Evolutionary conservation across 2,329 filamentous ascomycete genomes (phyloP), one percentile per base, ranked within the genome.

Genomic region (Ramularia endophylla): DNA sequence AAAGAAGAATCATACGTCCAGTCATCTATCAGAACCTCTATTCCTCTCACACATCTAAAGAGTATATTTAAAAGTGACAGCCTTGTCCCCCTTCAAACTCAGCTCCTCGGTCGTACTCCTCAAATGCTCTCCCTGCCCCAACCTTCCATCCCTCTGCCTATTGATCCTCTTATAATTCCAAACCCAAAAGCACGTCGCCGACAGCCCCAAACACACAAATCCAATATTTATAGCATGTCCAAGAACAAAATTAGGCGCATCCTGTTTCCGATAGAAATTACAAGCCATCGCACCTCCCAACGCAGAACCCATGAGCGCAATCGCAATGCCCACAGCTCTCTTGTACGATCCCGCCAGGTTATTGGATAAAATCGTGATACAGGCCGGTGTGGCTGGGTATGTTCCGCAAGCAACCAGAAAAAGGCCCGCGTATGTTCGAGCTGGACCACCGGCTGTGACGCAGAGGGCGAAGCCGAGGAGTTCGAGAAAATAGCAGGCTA

Each of bases 51-150:
- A 31, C 12, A 29, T 13, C 18, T 47, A 75, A 46, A 75, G 56
- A 43, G 81, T 77, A 53, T 84, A 84, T 44, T 74, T 70, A 61
- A 79, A 85, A 0, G 77, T 77, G 2, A 80, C 60, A 2, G 80
- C 78, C 45, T 69, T 72, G 53, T 85, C 81, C 0, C 81, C 81
- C 57, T 74, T 59, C 8, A 66, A 69, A 5, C 77, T 77, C 32
- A 83, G 58, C 53, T 81, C 72, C 54, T 76, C 68, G 0, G 64
- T 62, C 3, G 70, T 71, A 19, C 69, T 72, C 3, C 57, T 57
- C 22, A 55, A 59, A 41, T 66, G 62, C 35, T 56, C 58, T 8
- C 63, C 62, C 27, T 58, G 57, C 2, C 60, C 60, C 47, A 67
- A 36, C 46, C 60, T 55, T 15, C 54, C 41, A 8, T 63, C 61